Base-by-base conservation (phyloP, 345 rosid genomes). In the Microthlaspi erraticum region DNA sequence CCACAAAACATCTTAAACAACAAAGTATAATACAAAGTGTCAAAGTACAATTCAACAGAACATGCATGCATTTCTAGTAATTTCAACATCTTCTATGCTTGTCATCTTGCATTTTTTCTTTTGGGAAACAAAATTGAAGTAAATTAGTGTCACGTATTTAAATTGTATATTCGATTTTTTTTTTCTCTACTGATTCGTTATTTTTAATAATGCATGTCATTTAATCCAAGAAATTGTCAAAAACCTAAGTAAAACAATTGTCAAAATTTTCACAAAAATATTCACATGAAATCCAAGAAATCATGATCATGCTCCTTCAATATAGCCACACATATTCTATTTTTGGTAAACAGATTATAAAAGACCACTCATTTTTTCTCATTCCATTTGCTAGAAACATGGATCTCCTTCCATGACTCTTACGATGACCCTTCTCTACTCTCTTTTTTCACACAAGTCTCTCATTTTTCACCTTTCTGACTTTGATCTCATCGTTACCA, bases 401-500 rank as follows among this genome's bases (percentile, higher is more conserved):
- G 88, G 84, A 78, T 75, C 68, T 77, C 82, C 79, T 79, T 75
- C 68, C 67, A 71, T 42, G 31, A 57, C 66, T 67, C 44, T 56
- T 55, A 61, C 71, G 66, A 69, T 46, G 36, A 64, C 54, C 71
- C 60, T 59, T 59, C 60, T 68, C 77, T 72, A 67, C 68, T 56
- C 61, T 63, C 51, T 37, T 67, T 46, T 44, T n/a, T 42, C 75
- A 55, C 74, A 51, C 57, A 67, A 49, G 34, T 75, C 67, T 39
- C 67, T 33, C 48, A 26, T 55, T 57, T 63, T 48, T 16, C 64
- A 51, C 20, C 51, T 62, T 56, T 43, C 59, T 41, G 41, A 49
- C 52, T 55, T 55, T 55, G 54, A 62, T 63, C 70, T 50, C 52
- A 42, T 54, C 45, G 51, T 78, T 34, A 49, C 43, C 64, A 26